Evolutionary conservation across 768 basidiomycete species (phyloP), one percentile per base, ranked within the genome.

Genomic region (Boletus subparvulus): DNA sequence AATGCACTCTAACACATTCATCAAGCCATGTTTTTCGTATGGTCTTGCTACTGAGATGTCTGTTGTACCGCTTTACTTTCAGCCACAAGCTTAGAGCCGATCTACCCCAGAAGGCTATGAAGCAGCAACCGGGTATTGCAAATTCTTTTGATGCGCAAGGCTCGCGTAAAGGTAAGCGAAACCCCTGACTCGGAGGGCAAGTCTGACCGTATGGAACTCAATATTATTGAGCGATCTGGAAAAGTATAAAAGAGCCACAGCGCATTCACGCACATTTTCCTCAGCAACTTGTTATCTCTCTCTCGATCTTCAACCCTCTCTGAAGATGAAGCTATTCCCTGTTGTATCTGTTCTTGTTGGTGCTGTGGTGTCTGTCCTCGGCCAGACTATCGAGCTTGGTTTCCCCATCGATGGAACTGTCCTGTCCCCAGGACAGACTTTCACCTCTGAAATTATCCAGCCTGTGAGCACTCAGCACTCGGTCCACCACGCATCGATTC

Each of bases 361-460:
- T 13, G 58, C 37, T 9, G 57, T 48, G 6, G 56, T 46, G 0
- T 55, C 56, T 37, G 62, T 58, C 11, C 35, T 71, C 10, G 61
- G 63, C 10, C 71, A 73, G 59, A 71, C 70, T 1, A 73, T 71
- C 10, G 52, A 61, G 37, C 52, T 73, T 8, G 67, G 65, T 30
- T 8, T 45, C 30, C 70, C 71, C 21, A 51, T 59, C 6, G 13
- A 61, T 8, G 69, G 71, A 16, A 35, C 58, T 10, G 46, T 64
- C 33, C 33, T 71, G 17, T 1, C 1, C 3, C 55, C 14, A 16
- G 70, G 70, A 13, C 6, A 65, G 37, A 48, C 36, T n/a, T 59
- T 71, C 41, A 61, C 52, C 1, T 47, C 61, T 21, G 61, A 68
- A 33, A 19, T 71, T 28, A 51, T 60, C 41, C 16, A 40, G 24